Evolutionary conservation across 2,329 filamentous ascomycete species (phyloP).

Genomic region (Claviceps pusilla): DNA sequence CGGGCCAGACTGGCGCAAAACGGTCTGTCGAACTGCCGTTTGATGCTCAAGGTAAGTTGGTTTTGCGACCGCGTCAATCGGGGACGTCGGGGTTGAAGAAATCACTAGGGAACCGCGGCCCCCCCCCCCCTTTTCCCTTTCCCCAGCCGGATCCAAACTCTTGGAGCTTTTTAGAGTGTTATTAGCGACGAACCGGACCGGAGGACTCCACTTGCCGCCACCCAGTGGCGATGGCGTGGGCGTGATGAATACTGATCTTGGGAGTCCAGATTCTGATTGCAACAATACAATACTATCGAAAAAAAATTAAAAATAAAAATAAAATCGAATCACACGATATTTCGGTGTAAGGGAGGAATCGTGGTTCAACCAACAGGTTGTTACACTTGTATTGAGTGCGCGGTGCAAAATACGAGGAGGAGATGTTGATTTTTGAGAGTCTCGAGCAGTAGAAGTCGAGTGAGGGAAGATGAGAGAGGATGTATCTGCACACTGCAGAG

Average conservation of each 20-base stretch:
- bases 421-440: neutral
- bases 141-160: neutral
- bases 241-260: neutral
- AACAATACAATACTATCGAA: neutral
- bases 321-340: neutral
- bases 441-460: neutral
- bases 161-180: neutral
- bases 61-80: neutral
- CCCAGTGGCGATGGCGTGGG: neutral
- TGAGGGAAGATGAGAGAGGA: too few relatives aligned
- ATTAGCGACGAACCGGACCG: neutral
- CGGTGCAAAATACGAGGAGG: neutral
- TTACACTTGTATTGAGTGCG: neutral
- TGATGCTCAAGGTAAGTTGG: neutral
- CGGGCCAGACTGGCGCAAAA: neutral
- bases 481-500: too few relatives aligned
- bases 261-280: neutral
- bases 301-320: too few relatives aligned
- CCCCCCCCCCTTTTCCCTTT: too few relatives aligned
- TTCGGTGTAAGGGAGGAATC: neutral
- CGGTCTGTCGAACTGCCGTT: too few relatives aligned
- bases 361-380: neutral
- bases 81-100: neutral
- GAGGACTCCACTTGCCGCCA: neutral
- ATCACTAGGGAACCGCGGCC: neutral